These are phyloP conservation scores for Saccharomyces kudriavzevii DNA, from an alignment of 805 yeast genomes.

Conservation along the genomic window DNA sequence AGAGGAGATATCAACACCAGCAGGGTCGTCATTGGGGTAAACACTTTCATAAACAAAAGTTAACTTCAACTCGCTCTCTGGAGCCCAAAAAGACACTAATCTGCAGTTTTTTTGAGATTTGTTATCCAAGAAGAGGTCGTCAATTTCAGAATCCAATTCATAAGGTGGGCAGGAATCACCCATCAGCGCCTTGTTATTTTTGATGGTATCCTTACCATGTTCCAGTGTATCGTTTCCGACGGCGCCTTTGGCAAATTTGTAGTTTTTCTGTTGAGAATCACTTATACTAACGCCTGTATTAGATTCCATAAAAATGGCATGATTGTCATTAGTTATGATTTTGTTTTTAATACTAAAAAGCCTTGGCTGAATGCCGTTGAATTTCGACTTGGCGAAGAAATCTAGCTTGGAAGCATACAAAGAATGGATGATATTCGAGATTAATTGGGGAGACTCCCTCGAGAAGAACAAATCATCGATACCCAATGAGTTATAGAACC, in stretches of 20 bases:
- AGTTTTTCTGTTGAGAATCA: not conserved
- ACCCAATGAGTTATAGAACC: constrained; percentile 84
- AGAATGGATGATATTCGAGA: constrained; percentile 78
- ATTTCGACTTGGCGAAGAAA: constrained; percentile 61
- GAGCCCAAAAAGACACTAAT: constrained; percentile 50
- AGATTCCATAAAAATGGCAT: constrained; percentile 83
- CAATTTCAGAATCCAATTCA: constrained; percentile 67
- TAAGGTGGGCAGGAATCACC: constrained; percentile 31
- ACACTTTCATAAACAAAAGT: constrained; percentile 71
- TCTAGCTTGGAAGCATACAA: constrained; percentile 89
- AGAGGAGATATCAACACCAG: constrained; percentile 11
- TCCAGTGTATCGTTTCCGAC: not conserved
- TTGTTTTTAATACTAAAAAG: constrained; percentile 63
- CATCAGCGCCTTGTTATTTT: not conserved
- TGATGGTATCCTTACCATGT: not conserved
- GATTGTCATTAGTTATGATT: constrained; percentile 63
- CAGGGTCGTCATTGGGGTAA: constrained; percentile 32
- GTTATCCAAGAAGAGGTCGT: constrained; percentile 68
- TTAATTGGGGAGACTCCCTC: constrained; percentile 69
- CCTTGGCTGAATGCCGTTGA: constrained; percentile 19
- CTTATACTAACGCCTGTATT: constrained; percentile 25
- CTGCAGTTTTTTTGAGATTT: constrained; percentile 60
- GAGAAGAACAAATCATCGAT: constrained; percentile 91
- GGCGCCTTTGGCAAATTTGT: not conserved
- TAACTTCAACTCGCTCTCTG: constrained; percentile 27